Evolutionary conservation across 257 asterid genomes (phyloP).

Genomic region (Eucommia ulmoides): DNA sequence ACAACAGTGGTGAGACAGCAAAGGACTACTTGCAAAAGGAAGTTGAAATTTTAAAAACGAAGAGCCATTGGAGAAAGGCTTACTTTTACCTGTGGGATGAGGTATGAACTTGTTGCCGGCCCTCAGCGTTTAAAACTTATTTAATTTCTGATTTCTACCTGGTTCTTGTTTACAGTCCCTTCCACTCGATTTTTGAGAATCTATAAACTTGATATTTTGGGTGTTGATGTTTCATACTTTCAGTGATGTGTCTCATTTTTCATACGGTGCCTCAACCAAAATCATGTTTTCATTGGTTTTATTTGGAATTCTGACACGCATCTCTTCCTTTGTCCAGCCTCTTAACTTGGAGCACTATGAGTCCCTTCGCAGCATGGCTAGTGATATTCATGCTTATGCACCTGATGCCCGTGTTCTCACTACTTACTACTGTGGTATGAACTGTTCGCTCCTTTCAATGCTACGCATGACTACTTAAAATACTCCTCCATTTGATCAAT

Average conservation of each 20-base stretch:
- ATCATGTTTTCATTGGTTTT: no score
- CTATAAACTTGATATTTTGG: no score
- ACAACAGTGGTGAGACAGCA: constrained; percentile 55
- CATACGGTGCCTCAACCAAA: no score
- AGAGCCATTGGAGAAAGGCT: constrained; percentile 88
- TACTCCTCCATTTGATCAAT: constrained; percentile 5
- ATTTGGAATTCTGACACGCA: constrained; percentile 6
- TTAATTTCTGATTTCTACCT: neutral
- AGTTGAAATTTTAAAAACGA: constrained; percentile 76
- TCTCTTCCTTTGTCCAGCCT: constrained; percentile 46
- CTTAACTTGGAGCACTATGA: constrained; percentile 75
- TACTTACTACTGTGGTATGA: constrained; percentile 80
- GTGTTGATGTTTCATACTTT: no score
- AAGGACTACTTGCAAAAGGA: constrained; percentile 69
- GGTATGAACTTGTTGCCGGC: constrained; percentile 53
- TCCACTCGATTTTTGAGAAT: no score
- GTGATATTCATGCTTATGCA: constrained; percentile 94
- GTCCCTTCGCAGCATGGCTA: constrained; percentile 72
- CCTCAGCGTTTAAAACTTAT: no score
- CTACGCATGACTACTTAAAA: constrained; percentile 2
- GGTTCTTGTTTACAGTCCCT: neutral
- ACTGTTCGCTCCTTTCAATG: constrained; percentile 7
- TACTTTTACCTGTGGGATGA: constrained; percentile 99
- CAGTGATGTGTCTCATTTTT: no score
- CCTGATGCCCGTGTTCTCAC: constrained; percentile 98